Evolutionary conservation across 2,329 filamentous ascomycete genomes (phyloP).

Genomic region (Raffaelea ambrosiae): DNA sequence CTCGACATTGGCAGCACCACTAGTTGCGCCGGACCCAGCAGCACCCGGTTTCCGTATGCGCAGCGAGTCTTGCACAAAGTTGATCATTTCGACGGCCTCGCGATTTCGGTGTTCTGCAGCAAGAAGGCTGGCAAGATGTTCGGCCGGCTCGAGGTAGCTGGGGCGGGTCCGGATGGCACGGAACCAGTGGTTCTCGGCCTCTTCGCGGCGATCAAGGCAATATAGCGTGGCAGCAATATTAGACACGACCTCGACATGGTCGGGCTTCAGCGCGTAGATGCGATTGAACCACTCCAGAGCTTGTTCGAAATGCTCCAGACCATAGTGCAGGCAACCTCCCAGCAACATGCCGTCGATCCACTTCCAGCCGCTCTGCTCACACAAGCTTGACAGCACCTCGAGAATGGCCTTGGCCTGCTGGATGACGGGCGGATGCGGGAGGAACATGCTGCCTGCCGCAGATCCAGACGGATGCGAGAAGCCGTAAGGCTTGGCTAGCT

Average conservation of each 20-base stretch:
- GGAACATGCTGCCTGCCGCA: conserved; percentile 16
- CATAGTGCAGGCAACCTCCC: conserved; percentile 86
- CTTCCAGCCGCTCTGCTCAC: conserved; percentile 71
- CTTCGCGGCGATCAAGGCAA: conserved; percentile 70
- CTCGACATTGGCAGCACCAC: neutral
- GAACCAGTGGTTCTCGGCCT: conserved; percentile 81
- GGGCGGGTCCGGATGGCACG: conserved; percentile 76
- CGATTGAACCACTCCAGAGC: conserved; percentile 67
- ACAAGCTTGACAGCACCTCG: conserved; percentile 63
- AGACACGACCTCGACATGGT: conserved; percentile 84
- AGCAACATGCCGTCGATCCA: conserved; percentile 93
- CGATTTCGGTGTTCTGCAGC: conserved; percentile 72
- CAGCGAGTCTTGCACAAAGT: conserved; percentile 70
- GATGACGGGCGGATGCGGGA: conserved; percentile 25
- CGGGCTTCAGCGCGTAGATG: conserved; percentile 46
- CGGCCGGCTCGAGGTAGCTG: conserved; percentile 87
- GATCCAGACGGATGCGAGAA: neutral
- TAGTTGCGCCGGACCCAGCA: neutral
- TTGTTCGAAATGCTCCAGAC: conserved; percentile 73
- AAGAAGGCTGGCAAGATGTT: conserved; percentile 82
- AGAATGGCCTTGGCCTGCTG: conserved; percentile 58
- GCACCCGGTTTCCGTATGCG: conserved; percentile 28
- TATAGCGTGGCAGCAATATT: conserved; percentile 87
- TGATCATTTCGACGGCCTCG: conserved; percentile 82
- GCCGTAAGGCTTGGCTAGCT: conserved; percentile 10